Evolutionary conservation across 129 eudicot species (phyloP).

Genomic region (Artemisia annua): DNA sequence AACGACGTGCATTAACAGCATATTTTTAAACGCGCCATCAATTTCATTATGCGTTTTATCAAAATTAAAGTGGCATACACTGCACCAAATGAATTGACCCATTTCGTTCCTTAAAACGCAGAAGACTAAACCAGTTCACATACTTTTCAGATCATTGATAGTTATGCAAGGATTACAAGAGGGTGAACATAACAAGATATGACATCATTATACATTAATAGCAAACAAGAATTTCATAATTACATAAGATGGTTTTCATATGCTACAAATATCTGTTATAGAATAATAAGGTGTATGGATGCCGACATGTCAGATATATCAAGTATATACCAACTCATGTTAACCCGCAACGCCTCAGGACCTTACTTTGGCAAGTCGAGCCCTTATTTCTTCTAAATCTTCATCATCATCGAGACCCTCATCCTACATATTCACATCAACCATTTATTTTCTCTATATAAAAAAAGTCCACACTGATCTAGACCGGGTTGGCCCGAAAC

Average conservation of each 20-base stretch:
- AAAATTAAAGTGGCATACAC: no score
- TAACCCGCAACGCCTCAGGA: slow-evolving; percentile 35
- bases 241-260: slow-evolving; percentile 24
- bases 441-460: neutral
- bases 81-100: no score
- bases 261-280: slow-evolving; percentile 2
- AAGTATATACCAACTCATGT: slow-evolving; percentile 29
- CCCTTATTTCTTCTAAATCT: slow-evolving; percentile 94
- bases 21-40: no score
- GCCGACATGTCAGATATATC: slow-evolving; percentile 21
- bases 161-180: neutral
- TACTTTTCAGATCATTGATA: no score
- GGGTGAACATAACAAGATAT: neutral
- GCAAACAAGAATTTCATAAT: slow-evolving; percentile 11
- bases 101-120: no score
- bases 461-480: no score
- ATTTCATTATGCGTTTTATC: no score
- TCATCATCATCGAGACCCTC: slow-evolving; percentile 79
- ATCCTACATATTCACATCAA: slow-evolving; percentile 44
- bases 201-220: slow-evolving; percentile 1
- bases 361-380: slow-evolving; percentile 87
- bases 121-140: no score
- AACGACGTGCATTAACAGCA: no score
- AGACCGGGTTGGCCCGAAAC: no score
- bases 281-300: slow-evolving; percentile 3